Conservation (phyloP, 2,329 filamentous ascomycete genomes). For the Trichoderma aggressivum region DNA sequence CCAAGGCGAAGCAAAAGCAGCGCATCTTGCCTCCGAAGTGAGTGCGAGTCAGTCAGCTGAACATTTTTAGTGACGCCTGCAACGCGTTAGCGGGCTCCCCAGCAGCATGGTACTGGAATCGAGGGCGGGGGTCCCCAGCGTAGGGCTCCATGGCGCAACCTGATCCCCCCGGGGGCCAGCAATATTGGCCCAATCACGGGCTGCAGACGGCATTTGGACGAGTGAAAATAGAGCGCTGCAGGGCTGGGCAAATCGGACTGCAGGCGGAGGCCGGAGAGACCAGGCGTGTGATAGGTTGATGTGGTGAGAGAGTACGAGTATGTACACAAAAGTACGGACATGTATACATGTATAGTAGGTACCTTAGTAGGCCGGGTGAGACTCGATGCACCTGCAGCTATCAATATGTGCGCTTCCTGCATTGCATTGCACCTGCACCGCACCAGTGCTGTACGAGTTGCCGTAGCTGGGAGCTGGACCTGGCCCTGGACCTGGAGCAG, state of each 20-base stretch:
- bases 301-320: too few species aligned
- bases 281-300: too few species aligned
- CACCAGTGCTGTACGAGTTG: too few species aligned
- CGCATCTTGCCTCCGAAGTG: background rate
- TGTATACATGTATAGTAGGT: too few species aligned
- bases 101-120: background rate
- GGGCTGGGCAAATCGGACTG: background rate
- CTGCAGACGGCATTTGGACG: background rate
- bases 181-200: background rate
- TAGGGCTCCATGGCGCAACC: background rate
- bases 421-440: too few species aligned
- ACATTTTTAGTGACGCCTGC: background rate
- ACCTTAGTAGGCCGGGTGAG: too few species aligned
- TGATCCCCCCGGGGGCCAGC: background rate
- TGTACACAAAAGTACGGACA: too few species aligned
- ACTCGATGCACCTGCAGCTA: background rate
- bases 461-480: background rate
- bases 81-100: background rate
- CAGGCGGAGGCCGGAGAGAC: background rate
- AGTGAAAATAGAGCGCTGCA: background rate
- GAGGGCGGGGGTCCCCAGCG: background rate
- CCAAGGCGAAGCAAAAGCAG: background rate
- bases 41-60: constrained; percentile 1
- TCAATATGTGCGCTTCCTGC: too few species aligned
- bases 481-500: background rate